Evolutionary conservation across 108 stramenopile species (phyloP), one percentile per base, ranked within the genome.

Genomic region (Asterionellopsis glacialis): DNA sequence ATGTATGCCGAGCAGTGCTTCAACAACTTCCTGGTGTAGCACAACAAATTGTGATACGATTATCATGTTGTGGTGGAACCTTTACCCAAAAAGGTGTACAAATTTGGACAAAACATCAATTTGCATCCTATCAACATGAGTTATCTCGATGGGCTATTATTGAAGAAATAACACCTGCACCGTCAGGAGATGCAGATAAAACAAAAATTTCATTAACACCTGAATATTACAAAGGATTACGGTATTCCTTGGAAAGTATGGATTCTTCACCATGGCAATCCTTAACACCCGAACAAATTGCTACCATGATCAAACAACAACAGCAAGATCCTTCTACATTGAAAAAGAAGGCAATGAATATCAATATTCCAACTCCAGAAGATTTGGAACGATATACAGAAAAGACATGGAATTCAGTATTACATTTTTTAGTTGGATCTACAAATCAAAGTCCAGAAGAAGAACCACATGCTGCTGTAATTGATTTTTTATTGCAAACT

Each of bases 371-470:
- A 33, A 80, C 86, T 11, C 65, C 44, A 2, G 70, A 77, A 63
- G 87, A 89, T 71, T 53, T 92, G 24, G 85, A 92, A 55, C 68
- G 69, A 45, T 89, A 85, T 51, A 87, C 91, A 11, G 87, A 92
- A 71, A 61, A 73, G 28, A 76, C 72, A 61, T 92, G 87, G 87
- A 87, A 92, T 75, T 78, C 87, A 11, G 85, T 88, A 6, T 59
- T 92, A 65, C 91, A 92, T 61, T 88, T 85, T 66, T 57, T 92
- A 15, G 91, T 92, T 11, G 91, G 91, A 25, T 82, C 82, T 7
- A 77, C 79, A 24, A 77, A 82, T 13, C 39, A 48, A 49, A 43
- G 22, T 61, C 24, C 50, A 27, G 67, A 76, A 19, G 73, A 76
- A 45, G 82, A 87, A 47, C 91, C 91, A 40, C 68, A 76, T 41